Evolutionary conservation across 208 protist genomes (phyloP), one percentile per base, ranked within the genome.

Genomic region (Crithidia brevicula): DNA sequence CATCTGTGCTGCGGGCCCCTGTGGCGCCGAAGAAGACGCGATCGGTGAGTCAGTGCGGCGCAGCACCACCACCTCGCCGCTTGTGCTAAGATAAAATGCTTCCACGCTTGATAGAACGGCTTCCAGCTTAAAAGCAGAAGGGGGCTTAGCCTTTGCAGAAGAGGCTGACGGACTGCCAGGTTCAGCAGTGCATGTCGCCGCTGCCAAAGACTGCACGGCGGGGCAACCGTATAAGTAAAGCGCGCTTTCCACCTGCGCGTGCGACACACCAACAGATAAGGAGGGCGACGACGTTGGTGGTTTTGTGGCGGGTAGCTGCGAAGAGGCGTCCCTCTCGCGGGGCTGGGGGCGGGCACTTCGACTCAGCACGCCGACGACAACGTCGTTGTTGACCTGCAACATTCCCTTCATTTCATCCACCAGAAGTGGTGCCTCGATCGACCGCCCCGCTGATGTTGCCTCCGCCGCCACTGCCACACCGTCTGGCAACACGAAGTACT

Each of bases 201-300:
- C 47, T 1, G 52, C 36, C 30, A 77, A 43, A 7, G 71, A 67
- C 59, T 86, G 81, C 50, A 88, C 75, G 1, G 83, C 71, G 16
- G 81, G 73, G 31, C 86, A 58, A 27, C 81, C 86, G 57, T 91
- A 94, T 3, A 94, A 57, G 18, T 77, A 71, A n/a, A 94, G 69
- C 33, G 22, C 20, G 22, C 59, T 36, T 5, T 28, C 18, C 16
- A 18, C n/a, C n/a, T n/a, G n/a, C n/a, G 28, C 9, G 25, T 15
- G 16, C 15, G 59, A 3, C 46, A 23, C 27, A 33, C 31, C 3
- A 22, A 49, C 46, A 9, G 43, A 18, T 25, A 51, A 34, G n/a
- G 40, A 22, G 18, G 30, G n/a, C 40, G 43, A 33, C 23, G 36
- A 1, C 28, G 25, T 3, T 9, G 1, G 38, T 13, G 23, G 20